phyloP scores from a whole-genome alignment of 805 yeast species.

The Lachancea fermentati region DNA sequence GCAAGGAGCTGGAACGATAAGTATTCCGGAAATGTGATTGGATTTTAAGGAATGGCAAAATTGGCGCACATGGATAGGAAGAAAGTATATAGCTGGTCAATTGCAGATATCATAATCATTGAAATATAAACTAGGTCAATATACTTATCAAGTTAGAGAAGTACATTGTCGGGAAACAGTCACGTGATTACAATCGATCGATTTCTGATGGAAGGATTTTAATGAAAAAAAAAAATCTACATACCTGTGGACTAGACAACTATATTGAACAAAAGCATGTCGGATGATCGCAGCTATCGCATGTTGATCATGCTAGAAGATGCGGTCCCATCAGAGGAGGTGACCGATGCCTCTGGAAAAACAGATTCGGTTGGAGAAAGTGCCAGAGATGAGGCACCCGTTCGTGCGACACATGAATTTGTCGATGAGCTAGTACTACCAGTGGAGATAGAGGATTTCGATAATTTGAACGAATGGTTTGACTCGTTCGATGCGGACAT shows the following conservation, averaged over 20 bases:
- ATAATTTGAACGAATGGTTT: slow-evolving; percentile 30
- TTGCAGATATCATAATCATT: too few relatives aligned
- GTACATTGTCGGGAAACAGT: too few relatives aligned
- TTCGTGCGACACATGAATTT: slow-evolving; percentile 29
- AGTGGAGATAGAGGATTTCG: slow-evolving; percentile 29
- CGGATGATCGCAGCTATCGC: slow-evolving; percentile 22
- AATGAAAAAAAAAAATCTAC: background rate
- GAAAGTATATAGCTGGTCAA: too few relatives aligned
- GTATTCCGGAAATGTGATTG: too few relatives aligned
- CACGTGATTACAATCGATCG: too few relatives aligned
- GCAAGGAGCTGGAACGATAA: too few relatives aligned
- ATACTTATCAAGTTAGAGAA: too few relatives aligned
- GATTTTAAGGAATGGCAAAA: too few relatives aligned
- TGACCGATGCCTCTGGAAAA: slow-evolving; percentile 3
- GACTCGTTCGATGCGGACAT: slow-evolving; percentile 33
- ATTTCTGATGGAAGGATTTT: too few relatives aligned
- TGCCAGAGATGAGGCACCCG: slow-evolving; percentile 7
- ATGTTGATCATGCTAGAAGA: slow-evolving; percentile 31
- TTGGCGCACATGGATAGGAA: too few relatives aligned
- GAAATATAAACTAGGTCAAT: too few relatives aligned
- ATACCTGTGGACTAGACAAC: background rate
- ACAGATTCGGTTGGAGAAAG: slow-evolving; percentile 1
- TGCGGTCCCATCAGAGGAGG: slow-evolving; percentile 12
- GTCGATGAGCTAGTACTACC: slow-evolving; percentile 31
- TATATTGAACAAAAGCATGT: slow-evolving; percentile 9